A percentile compares a stretch with the other conserved stretches of the same genome.
Conservation (phyloP, 2,329 filamentous ascomycete species). For the Diaporthe capsici region DNA sequence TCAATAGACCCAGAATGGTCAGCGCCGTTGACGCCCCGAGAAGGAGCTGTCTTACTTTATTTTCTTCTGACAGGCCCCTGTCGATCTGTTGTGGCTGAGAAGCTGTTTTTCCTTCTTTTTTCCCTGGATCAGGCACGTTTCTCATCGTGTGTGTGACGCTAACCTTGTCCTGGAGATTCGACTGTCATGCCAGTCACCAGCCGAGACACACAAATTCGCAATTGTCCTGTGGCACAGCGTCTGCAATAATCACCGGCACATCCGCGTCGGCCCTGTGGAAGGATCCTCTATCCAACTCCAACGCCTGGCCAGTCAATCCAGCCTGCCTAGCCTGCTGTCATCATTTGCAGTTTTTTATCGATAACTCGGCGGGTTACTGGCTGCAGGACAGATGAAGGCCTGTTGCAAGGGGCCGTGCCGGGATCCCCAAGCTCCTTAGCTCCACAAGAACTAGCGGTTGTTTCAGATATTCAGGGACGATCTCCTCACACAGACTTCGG, state of each 20-base stretch:
- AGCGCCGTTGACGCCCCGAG: slow-evolving; percentile 2
- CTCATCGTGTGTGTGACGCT: slow-evolving; percentile 28
- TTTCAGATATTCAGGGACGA: slow-evolving; percentile 31
- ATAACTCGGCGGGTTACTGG: slow-evolving; percentile 36
- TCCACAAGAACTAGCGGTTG: slow-evolving; percentile 27
- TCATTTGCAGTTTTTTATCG: slow-evolving; percentile 19
- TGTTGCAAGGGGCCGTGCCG: slow-evolving; percentile 35
- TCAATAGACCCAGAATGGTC: background rate
- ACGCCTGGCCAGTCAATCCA: slow-evolving; percentile 10
- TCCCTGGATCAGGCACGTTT: slow-evolving; percentile 1
- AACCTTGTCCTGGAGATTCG: slow-evolving; percentile 22
- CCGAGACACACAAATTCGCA: slow-evolving; percentile 34
- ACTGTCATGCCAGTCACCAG: slow-evolving; percentile 33
- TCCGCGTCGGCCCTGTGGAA: background rate
- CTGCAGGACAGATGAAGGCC: slow-evolving; percentile 36
- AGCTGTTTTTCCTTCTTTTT: slow-evolving; percentile 1
- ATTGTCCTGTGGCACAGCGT: slow-evolving; percentile 20
- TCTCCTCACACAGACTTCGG: slow-evolving; percentile 21
- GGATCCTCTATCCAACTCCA: slow-evolving; percentile 14
- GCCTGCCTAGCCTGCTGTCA: slow-evolving; percentile 36
- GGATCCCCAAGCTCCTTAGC: slow-evolving; percentile 30
- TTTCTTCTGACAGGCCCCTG: slow-evolving; percentile 30
- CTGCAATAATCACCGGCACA: slow-evolving; percentile 25
- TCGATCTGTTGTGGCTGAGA: slow-evolving; percentile 13
- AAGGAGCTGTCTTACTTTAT: background rate